Evolutionary conservation across 345 rosid genomes (phyloP).

Genomic region (Eucalyptus tenuipes): DNA sequence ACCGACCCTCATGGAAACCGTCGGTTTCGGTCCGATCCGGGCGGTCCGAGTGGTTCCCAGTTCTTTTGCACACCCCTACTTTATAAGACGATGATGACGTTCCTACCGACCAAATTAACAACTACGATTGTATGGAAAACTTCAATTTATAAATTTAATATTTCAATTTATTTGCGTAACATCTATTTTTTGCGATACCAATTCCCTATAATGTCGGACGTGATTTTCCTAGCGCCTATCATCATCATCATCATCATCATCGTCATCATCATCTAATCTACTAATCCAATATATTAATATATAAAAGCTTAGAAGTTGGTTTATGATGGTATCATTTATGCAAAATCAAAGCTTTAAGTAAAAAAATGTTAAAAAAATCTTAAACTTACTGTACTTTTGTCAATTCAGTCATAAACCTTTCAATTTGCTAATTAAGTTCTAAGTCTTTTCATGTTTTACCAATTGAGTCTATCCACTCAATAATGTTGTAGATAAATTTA

Average conservation of each 20-base stretch:
- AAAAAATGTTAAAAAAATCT: too few relatives aligned
- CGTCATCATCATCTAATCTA: too few relatives aligned
- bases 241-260: too few relatives aligned
- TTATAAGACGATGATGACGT: too few relatives aligned
- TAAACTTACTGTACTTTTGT: too few relatives aligned
- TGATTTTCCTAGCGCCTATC: background rate
- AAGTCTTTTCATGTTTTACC: too few relatives aligned
- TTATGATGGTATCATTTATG: background rate
- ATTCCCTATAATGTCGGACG: background rate
- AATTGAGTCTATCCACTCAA: background rate
- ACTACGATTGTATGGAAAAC: background rate
- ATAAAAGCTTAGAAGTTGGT: background rate
- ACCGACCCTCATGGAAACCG: too few relatives aligned
- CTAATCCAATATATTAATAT: background rate
- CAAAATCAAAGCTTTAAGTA: background rate
- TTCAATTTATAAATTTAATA: background rate
- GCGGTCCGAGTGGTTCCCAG: fast-evolving
- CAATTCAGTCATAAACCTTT: too few relatives aligned
- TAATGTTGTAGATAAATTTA: too few relatives aligned
- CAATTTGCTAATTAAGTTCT: fast-evolving
- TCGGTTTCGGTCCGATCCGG: fast-evolving
- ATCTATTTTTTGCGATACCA: background rate
- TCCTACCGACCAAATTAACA: background rate
- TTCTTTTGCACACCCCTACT: too few relatives aligned
- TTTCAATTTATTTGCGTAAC: too few relatives aligned